Conservation (phyloP, 371 early-diverging fungal genomes). For the Umbelopsis sp. region DNA sequence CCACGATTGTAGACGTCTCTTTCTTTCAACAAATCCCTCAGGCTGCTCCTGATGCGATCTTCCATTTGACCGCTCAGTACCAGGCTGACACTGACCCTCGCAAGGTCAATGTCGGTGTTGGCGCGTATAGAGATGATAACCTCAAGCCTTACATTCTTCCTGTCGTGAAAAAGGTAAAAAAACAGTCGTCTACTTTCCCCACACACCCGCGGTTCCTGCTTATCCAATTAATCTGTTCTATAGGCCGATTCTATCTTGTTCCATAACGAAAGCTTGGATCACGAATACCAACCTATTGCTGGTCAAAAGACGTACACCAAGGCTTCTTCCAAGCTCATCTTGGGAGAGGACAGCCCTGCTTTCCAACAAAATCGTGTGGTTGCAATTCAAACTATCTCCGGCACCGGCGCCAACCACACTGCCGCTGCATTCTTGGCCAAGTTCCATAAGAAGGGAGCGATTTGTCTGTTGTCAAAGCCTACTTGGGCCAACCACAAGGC, state of each 20-base stretch:
- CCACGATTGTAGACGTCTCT: constrained; percentile 31
- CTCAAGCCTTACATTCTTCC: constrained; percentile 96
- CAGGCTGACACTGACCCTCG: constrained; percentile 76
- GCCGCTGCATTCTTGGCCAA: constrained; percentile 83
- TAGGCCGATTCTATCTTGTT: constrained; percentile 84
- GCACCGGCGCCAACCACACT: constrained; percentile 91
- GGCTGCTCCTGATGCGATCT: constrained; percentile 92
- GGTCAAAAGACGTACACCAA: constrained; percentile 78
- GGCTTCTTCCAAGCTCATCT: constrained; percentile 81
- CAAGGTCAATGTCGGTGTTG: constrained; percentile 96
- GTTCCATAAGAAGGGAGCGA: constrained; percentile 69
- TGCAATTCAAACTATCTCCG: constrained; percentile 92
- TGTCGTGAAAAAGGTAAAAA: constrained; percentile 83
- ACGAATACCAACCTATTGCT: constrained; percentile 93
- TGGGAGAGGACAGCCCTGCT: constrained; percentile 81
- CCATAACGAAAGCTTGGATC: constrained; percentile 75
- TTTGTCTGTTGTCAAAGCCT: constrained; percentile 90
- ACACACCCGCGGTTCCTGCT: background rate
- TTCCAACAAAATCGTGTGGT: constrained; percentile 74
- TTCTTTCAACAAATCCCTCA: constrained; percentile 68
- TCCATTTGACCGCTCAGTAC: constrained; percentile 82
- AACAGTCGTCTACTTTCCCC: no score
- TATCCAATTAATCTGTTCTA: background rate
- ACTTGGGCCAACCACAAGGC: constrained; percentile 96
- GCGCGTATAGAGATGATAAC: constrained; percentile 92